These are phyloP conservation scores for Gaertneriomyces sp. DNA, from an alignment of 192 early-diverging fungal genomes.

Conservation along the genomic window DNA sequence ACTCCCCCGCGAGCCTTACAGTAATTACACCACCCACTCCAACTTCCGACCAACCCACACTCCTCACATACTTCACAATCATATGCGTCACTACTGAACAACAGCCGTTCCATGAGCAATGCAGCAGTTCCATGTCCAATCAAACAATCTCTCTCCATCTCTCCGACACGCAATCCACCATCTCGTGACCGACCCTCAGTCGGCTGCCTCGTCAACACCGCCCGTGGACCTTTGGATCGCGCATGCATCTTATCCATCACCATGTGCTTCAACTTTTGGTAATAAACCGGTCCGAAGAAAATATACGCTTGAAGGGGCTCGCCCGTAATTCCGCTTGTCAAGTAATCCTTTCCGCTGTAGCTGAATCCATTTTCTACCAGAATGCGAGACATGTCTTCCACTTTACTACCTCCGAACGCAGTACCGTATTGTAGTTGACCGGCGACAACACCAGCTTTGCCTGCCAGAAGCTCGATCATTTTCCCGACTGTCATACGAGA, in stretches of 20 bases:
- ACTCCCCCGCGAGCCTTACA: slow-evolving; percentile 83
- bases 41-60: slow-evolving; percentile 90
- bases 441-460: slow-evolving; percentile 90
- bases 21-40: slow-evolving; percentile 76
- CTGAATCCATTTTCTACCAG: slow-evolving; percentile 89
- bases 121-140: slow-evolving; percentile 95
- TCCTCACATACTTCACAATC: slow-evolving; percentile 85
- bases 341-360: slow-evolving; percentile 96
- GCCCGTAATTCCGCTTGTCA: slow-evolving; percentile 81
- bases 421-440: slow-evolving; percentile 95
- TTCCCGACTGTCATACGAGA: slow-evolving; percentile 99
- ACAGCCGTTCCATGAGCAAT: slow-evolving; percentile 86
- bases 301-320: slow-evolving; percentile 92
- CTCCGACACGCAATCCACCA: slow-evolving; percentile 93
- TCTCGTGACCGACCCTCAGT: slow-evolving; percentile 96
- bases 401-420: slow-evolving; percentile 85
- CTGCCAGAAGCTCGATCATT: slow-evolving; percentile 96
- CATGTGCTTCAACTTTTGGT: slow-evolving; percentile 99
- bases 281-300: slow-evolving; percentile 93
- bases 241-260: slow-evolving; percentile 99
- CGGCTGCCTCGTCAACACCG: slow-evolving; percentile 88
- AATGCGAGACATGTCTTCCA: slow-evolving; percentile 94
- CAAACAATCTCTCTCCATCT: slow-evolving; percentile 98
- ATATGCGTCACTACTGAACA: slow-evolving; percentile 91
- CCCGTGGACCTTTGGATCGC: slow-evolving; percentile 86